Evolutionary conservation across 2,329 filamentous ascomycete genomes (phyloP).

Genomic region (Xylariaceae sp.): DNA sequence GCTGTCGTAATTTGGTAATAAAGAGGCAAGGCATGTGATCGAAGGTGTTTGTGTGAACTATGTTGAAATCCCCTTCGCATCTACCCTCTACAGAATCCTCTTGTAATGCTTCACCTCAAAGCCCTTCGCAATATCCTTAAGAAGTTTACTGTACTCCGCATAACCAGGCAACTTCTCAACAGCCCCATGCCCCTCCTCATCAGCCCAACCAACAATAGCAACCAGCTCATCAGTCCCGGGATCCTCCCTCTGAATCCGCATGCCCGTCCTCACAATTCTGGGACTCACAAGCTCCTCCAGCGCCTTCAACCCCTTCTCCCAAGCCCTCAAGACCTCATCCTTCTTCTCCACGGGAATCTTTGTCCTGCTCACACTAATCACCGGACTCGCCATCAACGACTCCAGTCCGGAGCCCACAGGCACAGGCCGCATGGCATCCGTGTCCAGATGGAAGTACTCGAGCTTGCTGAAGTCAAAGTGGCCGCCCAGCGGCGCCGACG

Average conservation of each 20-base stretch:
- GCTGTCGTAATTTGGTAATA: too few relatives aligned
- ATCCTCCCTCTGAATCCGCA: slow-evolving; percentile 38
- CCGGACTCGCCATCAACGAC: slow-evolving; percentile 28
- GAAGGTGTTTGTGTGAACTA: too few relatives aligned
- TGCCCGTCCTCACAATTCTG: slow-evolving; percentile 36
- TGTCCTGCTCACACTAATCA: slow-evolving; percentile 37
- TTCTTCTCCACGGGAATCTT: slow-evolving; percentile 31
- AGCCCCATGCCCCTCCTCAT: slow-evolving; percentile 33
- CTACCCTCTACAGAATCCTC: slow-evolving; percentile 26
- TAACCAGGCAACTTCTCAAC: slow-evolving; percentile 28
- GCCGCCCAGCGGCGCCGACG: slow-evolving; percentile 32
- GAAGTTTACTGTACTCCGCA: slow-evolving; percentile 20
- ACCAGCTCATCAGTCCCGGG: slow-evolving; percentile 36
- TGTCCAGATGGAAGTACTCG: slow-evolving; percentile 39
- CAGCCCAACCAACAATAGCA: slow-evolving; percentile 37
- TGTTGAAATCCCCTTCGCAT: background rate
- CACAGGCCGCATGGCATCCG: slow-evolving; percentile 25
- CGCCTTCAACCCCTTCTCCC: slow-evolving; percentile 31
- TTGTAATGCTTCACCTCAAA: slow-evolving; percentile 32
- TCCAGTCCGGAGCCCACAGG: slow-evolving; percentile 9
- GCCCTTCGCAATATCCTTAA: slow-evolving; percentile 23
- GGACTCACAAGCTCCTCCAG: slow-evolving; percentile 31
- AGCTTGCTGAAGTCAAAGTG: slow-evolving; percentile 35
- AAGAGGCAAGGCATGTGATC: too few relatives aligned
- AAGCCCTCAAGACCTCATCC: slow-evolving; percentile 33